Conservation (phyloP, 345 rosid species). For the Eucalyptus fibrosa region DNA sequence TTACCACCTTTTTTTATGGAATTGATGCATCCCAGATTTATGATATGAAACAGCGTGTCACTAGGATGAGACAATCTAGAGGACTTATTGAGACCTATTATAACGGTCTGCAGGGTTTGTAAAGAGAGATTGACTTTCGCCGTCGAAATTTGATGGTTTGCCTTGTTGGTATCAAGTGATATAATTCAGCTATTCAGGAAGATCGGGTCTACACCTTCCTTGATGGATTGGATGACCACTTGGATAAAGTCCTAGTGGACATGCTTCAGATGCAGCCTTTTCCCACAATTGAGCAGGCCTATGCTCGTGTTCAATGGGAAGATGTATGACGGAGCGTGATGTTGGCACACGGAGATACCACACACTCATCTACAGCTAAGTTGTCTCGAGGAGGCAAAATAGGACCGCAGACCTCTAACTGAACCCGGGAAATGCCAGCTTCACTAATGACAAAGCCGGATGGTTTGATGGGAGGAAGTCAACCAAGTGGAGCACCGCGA, state of each 20-base stretch:
- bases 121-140: not conserved
- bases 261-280: too few relatives aligned
- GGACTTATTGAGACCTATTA: not conserved
- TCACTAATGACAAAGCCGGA: not conserved
- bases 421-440: accelerated
- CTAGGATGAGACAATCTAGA: not conserved
- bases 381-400: not conserved
- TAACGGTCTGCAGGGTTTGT: not conserved
- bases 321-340: not conserved
- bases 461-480: not conserved
- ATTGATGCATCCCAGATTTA: too few relatives aligned
- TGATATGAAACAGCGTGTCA: not conserved
- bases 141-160: not conserved
- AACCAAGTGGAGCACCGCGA: not conserved
- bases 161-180: not conserved
- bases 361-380: not conserved
- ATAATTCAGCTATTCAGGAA: not conserved
- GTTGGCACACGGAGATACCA: not conserved
- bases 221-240: not conserved
- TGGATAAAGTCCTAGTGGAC: not conserved
- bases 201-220: not conserved
- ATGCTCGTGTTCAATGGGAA: not conserved
- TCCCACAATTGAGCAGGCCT: not conserved
- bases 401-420: not conserved
- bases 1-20: not conserved